These are phyloP conservation scores for Boletus subcaerulescens DNA, from an alignment of 768 basidiomycete species.

Conservation along the genomic window DNA sequence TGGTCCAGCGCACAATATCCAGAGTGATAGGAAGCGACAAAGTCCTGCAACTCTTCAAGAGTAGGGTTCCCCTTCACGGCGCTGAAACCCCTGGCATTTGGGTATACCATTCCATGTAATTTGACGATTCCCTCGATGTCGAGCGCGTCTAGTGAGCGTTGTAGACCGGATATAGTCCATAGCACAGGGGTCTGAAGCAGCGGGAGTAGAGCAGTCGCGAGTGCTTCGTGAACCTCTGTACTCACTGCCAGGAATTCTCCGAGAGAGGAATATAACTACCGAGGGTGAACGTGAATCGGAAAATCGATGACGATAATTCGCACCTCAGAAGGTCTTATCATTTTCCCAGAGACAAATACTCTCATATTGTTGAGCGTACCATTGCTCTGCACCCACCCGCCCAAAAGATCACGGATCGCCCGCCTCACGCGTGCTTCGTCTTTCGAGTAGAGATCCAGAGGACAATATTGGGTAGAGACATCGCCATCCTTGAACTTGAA, in stretches of 20 bases:
- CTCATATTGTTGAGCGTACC: constrained; percentile 79
- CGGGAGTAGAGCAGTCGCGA: constrained; percentile 49
- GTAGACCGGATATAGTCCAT: constrained; percentile 52
- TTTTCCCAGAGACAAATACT: constrained; percentile 67
- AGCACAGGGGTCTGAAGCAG: constrained; percentile 52
- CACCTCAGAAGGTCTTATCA: constrained; percentile 58
- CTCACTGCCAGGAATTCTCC: constrained; percentile 14
- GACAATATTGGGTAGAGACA: constrained; percentile 62
- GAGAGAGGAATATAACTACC: constrained; percentile 9
- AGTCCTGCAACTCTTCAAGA: constrained; percentile 61
- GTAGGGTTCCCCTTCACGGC: constrained; percentile 47
- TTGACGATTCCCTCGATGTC: constrained; percentile 80
- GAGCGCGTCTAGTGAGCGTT: constrained; percentile 73
- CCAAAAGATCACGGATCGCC: constrained; percentile 72
- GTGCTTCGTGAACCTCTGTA: constrained; percentile 43
- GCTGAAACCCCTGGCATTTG: constrained; percentile 23
- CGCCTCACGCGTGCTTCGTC: constrained; percentile 55
- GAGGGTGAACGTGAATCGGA: constrained; percentile 1
- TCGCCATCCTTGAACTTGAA: constrained; percentile 38
- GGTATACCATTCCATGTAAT: constrained; percentile 30
- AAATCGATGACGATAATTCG: constrained; percentile 17
- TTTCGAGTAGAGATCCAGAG: constrained; percentile 85
- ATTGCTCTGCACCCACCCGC: constrained; percentile 61
- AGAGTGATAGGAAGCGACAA: constrained; percentile 52
- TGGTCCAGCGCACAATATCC: constrained; percentile 36